These are phyloP conservation scores for Notholithocarpus densiflorus DNA, from an alignment of 306 rosid genomes.

Conservation along the genomic window DNA sequence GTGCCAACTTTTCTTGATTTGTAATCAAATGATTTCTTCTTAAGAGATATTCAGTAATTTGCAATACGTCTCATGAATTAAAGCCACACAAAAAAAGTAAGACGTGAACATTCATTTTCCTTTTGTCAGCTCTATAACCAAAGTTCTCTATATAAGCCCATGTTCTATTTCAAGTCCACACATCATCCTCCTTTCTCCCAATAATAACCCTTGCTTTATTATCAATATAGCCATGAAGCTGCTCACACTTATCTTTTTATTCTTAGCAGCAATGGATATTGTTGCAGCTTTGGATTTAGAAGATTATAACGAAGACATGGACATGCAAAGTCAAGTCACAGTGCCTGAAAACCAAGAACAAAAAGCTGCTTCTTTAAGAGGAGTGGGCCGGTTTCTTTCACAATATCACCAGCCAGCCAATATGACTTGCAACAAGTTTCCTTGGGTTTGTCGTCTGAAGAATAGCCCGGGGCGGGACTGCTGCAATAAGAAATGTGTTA, in stretches of 20 bases:
- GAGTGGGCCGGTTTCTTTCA: slow-evolving; percentile 19
- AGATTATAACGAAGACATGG: neutral
- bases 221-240: slow-evolving; percentile 12
- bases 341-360: slow-evolving; percentile 5
- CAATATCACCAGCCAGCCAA: neutral
- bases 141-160: slow-evolving; percentile 8
- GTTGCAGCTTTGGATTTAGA: slow-evolving; percentile 5
- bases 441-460: slow-evolving; percentile 35
- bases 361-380: neutral
- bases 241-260: neutral
- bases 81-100: slow-evolving; percentile 25
- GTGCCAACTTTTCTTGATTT: slow-evolving; percentile 25
- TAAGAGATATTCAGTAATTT: slow-evolving; percentile 16
- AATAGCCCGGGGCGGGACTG: slow-evolving; percentile 33
- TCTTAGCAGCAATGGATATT: neutral
- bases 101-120: slow-evolving; percentile 17
- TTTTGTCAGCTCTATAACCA: slow-evolving; percentile 9
- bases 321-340: neutral
- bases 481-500: slow-evolving; percentile 46
- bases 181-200: neutral
- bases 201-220: neutral
- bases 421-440: slow-evolving; percentile 33
- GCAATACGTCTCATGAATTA: slow-evolving; percentile 25
- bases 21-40: slow-evolving; percentile 32
- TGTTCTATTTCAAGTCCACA: neutral